Conservation (phyloP, 805 yeast species). For the Kluyveromyces wickerhamii region DNA sequence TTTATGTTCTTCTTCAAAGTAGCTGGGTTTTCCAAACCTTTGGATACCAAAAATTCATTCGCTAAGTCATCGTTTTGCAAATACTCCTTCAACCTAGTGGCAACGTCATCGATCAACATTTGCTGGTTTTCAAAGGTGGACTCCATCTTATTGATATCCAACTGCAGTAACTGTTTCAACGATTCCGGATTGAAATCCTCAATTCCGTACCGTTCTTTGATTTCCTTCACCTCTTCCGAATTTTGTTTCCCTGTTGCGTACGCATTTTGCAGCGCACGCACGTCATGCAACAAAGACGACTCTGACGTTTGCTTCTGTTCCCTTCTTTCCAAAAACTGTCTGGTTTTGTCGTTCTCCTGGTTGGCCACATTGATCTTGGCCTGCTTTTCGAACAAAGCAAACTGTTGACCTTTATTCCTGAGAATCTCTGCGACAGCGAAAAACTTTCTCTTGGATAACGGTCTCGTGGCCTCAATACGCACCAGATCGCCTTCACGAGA, state of each 20-base stretch:
- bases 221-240: slow-evolving; percentile 30
- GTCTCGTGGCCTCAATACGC: slow-evolving; percentile 83
- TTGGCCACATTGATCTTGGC: slow-evolving; percentile 58
- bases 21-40: slow-evolving; percentile 31
- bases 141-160: slow-evolving; percentile 32
- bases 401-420: slow-evolving; percentile 84
- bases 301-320: slow-evolving; percentile 26
- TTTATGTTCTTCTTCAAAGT: slow-evolving; percentile 43
- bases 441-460: slow-evolving; percentile 69
- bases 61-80: slow-evolving; percentile 32
- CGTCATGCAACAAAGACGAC: slow-evolving; percentile 24
- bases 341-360: slow-evolving; percentile 57
- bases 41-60: slow-evolving; percentile 28
- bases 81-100: slow-evolving; percentile 31
- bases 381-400: slow-evolving; percentile 66
- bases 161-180: slow-evolving; percentile 29
- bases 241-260: slow-evolving; percentile 28
- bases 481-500: slow-evolving; percentile 95
- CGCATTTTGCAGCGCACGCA: slow-evolving; percentile 23
- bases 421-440: slow-evolving; percentile 92
- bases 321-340: slow-evolving; percentile 48
- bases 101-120: slow-evolving; percentile 31
- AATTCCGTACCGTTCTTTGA: slow-evolving; percentile 40
- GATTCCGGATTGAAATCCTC: slow-evolving; percentile 40
- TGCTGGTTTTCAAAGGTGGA: slow-evolving; percentile 21